Evolutionary conservation across 1,284 basidiomycete species (phyloP).

Genomic region (Ustilago lituana): DNA sequence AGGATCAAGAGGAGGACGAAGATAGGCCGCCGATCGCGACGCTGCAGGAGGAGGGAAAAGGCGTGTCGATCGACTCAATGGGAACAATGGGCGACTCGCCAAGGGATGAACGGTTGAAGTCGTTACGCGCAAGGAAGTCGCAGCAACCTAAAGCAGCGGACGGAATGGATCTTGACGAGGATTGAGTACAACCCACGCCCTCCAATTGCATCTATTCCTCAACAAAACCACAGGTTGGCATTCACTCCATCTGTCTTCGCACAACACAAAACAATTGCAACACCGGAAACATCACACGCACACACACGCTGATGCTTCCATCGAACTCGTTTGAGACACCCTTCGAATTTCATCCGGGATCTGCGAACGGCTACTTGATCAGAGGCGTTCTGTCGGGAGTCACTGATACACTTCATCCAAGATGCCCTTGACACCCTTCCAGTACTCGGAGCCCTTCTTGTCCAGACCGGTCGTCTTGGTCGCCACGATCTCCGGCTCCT

Average conservation of each 20-base stretch:
- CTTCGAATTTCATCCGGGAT: too few relatives aligned
- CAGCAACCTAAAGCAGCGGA: conserved; percentile 2
- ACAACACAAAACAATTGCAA: too few relatives aligned
- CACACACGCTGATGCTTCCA: background rate
- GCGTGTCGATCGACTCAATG: conserved; percentile 13
- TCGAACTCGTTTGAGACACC: too few relatives aligned
- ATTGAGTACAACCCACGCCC: too few relatives aligned
- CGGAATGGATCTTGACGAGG: conserved; percentile 44
- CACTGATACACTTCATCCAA: conserved; percentile 43
- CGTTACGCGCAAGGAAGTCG: conserved; percentile 28
- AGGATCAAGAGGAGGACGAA: conserved; percentile 24
- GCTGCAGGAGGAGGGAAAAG: conserved; percentile 17
- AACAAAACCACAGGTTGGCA: too few relatives aligned
- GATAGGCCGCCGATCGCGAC: conserved; percentile 23
- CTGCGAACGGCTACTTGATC: background rate
- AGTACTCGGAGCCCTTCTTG: conserved; percentile 31
- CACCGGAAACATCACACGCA: background rate
- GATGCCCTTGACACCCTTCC: conserved; percentile 29
- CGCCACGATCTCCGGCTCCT: conserved; percentile 72
- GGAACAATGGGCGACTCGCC: conserved; percentile 1
- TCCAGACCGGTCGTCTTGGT: conserved; percentile 68
- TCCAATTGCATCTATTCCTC: too few relatives aligned
- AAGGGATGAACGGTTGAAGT: conserved; percentile 8
- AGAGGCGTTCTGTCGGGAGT: conserved; percentile 8
- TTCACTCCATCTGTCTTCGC: too few relatives aligned